These are phyloP conservation scores for Epichloe glyceriae DNA, from an alignment of 2,329 filamentous ascomycete species.

Conservation along the genomic window DNA sequence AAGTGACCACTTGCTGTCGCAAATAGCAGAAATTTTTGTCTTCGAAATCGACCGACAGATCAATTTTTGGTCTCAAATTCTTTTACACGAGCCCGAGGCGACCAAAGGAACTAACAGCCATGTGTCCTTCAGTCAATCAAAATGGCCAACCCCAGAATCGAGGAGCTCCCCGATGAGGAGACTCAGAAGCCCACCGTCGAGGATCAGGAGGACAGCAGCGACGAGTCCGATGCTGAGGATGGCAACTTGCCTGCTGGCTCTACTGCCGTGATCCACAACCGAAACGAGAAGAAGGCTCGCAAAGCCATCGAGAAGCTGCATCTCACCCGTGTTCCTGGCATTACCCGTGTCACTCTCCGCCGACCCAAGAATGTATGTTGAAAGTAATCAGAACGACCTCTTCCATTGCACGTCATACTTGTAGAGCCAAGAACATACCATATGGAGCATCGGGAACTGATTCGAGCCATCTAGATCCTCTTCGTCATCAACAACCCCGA, in stretches of 20 bases:
- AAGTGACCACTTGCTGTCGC: conserved; percentile 16
- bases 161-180: conserved; percentile 91
- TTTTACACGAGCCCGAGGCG: not conserved
- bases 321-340: conserved; percentile 89
- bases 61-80: conserved; percentile 1
- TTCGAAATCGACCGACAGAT: not conserved
- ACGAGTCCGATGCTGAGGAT: conserved; percentile 70
- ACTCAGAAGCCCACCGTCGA: conserved; percentile 69
- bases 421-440: not conserved
- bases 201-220: conserved; percentile 60
- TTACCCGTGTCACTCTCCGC: conserved; percentile 94
- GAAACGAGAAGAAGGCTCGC: conserved; percentile 99
- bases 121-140: conserved; percentile 23
- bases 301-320: conserved; percentile 99
- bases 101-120: conserved; percentile 3
- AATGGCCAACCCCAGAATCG: conserved; percentile 96
- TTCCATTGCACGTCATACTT: not conserved
- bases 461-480: conserved; percentile 55
- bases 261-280: conserved; percentile 84
- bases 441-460: conserved; percentile 12
- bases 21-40: not conserved
- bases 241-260: conserved; percentile 69
- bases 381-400: not conserved
- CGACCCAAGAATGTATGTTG: conserved; percentile 94
- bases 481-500: conserved; percentile 99